A percentile compares a stretch with the other conserved stretches of the same genome.
These are phyloP conservation scores for Plasmopara muralis DNA, from an alignment of 352 stramenopile genomes.

Conservation along the genomic window DNA sequence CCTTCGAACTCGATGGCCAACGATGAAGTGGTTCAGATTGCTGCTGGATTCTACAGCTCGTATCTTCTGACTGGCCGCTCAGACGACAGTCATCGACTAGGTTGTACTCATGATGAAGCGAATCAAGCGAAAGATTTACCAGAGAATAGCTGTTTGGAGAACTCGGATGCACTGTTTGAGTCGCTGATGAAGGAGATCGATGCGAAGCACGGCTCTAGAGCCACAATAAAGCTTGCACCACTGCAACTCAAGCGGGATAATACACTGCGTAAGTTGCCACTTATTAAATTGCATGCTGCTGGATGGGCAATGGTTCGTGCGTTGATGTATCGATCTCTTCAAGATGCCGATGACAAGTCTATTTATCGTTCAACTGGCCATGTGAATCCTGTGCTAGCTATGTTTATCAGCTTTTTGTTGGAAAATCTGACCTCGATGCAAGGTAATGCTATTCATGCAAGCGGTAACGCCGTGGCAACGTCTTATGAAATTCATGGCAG, in stretches of 20 bases:
- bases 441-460: conserved; percentile 4
- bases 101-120: conserved; percentile 27
- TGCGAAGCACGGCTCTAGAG: conserved; percentile 23
- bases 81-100: conserved; percentile 27
- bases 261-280: conserved; percentile 45
- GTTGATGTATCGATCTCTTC: conserved; percentile 77
- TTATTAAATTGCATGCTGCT: conserved; percentile 72
- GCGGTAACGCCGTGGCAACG: background rate
- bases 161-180: conserved; percentile 75
- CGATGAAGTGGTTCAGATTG: conserved; percentile 77
- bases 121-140: conserved; percentile 48
- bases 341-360: conserved; percentile 12
- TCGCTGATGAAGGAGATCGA: conserved; percentile 87
- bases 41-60: conserved; percentile 83
- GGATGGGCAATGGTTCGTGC: conserved; percentile 72
- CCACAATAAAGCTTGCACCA: conserved; percentile 15
- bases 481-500: conserved; percentile 18
- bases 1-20: conserved; percentile 67
- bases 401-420: conserved; percentile 54
- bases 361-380: conserved; percentile 8
- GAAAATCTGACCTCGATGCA: conserved; percentile 46
- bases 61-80: conserved; percentile 82
- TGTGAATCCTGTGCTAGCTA: conserved; percentile 49
- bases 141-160: conserved; percentile 48
- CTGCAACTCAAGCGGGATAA: conserved; percentile 45